A percentile compares a stretch with the other conserved stretches of the same genome.
These are phyloP conservation scores for Styphnolobium japonicum DNA, from an alignment of 306 rosid species.

Conservation along the genomic window DNA sequence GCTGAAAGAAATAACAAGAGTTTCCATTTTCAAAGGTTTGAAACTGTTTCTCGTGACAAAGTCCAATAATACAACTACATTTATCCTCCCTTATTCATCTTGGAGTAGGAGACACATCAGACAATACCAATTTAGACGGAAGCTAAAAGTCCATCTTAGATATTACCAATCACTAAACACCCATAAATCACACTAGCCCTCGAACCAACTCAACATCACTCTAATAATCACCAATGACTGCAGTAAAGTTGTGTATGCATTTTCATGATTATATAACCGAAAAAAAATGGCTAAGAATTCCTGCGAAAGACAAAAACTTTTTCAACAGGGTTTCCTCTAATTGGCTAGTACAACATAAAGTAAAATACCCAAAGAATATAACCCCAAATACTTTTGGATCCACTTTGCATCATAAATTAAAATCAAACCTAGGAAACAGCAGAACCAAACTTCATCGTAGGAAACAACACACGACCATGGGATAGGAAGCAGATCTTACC, in stretches of 20 bases:
- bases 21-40: neutral
- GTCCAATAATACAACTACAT: neutral
- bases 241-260: neutral
- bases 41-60: neutral
- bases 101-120: neutral
- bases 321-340: neutral
- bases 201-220: neutral
- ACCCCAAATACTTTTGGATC: neutral
- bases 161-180: neutral
- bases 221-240: neutral
- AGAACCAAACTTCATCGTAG: neutral
- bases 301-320: neutral
- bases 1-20: neutral
- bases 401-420: neutral
- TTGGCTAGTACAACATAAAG: neutral
- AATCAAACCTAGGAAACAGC: neutral
- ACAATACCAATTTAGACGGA: neutral
- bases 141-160: neutral
- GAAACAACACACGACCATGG: neutral
- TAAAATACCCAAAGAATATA: neutral
- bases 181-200: neutral
- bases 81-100: neutral
- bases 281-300: neutral
- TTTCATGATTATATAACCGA: neutral
- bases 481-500: slow-evolving; percentile 27